Conservation (phyloP, 2,329 filamentous ascomycete genomes). For the Geosmithia putterillii region DNA sequence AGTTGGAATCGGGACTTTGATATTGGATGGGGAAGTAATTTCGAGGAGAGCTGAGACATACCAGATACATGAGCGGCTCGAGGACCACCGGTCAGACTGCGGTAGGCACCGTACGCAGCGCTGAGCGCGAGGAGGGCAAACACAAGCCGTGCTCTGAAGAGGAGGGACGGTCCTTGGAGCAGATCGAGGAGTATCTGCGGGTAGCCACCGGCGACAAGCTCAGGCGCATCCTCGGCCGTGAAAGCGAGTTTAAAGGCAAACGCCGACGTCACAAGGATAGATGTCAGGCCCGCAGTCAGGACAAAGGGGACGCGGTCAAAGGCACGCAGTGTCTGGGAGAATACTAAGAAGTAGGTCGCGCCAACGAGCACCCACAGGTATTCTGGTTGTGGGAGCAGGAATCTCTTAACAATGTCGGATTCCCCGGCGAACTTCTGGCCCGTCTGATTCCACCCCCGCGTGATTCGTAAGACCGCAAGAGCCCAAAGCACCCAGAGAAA, state of each 20-base stretch:
- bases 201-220: conserved; percentile 47
- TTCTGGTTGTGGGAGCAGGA: conserved; percentile 50
- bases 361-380: conserved; percentile 66
- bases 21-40: neutral
- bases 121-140: conserved; percentile 33
- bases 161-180: conserved; percentile 29
- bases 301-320: conserved; percentile 28
- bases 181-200: conserved; percentile 24
- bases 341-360: conserved; percentile 53
- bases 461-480: conserved; percentile 51
- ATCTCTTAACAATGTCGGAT: conserved; percentile 68
- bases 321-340: conserved; percentile 27
- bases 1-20: neutral
- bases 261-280: conserved; percentile 37
- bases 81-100: conserved; percentile 16
- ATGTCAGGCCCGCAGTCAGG: conserved; percentile 25
- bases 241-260: conserved; percentile 85
- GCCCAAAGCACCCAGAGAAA: conserved; percentile 27
- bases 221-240: conserved; percentile 76
- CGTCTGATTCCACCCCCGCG: conserved; percentile 87
- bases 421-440: conserved; percentile 93
- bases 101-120: conserved; percentile 24
- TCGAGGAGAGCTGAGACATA: conserved; percentile 8
- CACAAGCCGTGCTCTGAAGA: conserved; percentile 35
- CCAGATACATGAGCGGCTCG: conserved; percentile 13